phyloP scores from a whole-genome alignment of 176 grass and related monocot species.

The Typha latifolia region DNA sequence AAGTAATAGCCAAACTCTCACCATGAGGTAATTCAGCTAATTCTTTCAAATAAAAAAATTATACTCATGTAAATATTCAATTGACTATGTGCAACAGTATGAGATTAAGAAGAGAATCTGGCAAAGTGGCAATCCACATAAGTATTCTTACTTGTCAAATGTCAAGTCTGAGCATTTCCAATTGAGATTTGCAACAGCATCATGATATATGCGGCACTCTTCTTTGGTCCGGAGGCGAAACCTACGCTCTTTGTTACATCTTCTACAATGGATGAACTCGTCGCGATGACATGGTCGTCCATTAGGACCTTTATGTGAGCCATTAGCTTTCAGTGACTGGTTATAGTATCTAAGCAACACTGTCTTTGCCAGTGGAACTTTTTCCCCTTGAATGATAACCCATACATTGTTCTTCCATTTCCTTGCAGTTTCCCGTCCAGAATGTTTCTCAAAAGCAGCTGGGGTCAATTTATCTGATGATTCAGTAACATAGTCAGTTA shows the following conservation, averaged over 20 bases:
- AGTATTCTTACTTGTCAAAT: constrained; percentile 49
- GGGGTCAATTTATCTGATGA: constrained; percentile 80
- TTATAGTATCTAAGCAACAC: constrained; percentile 79
- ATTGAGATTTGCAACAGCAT: constrained; percentile 51
- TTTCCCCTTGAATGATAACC: constrained; percentile 84
- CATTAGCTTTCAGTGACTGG: constrained; percentile 44
- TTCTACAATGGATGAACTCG: constrained; percentile 65
- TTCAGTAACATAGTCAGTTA: constrained; percentile 14
- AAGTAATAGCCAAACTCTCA: background rate
- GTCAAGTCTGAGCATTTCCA: constrained; percentile 72
- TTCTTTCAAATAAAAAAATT: no score
- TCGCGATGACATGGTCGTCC: constrained; percentile 70
- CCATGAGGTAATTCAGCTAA: no score
- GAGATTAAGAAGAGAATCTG: background rate
- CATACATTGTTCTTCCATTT: constrained; percentile 98
- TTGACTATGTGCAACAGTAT: background rate
- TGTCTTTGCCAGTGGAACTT: constrained; percentile 72
- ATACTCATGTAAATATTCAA: background rate
- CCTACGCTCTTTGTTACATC: constrained; percentile 75
- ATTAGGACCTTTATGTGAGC: constrained; percentile 53
- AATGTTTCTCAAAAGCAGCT: constrained; percentile 96
- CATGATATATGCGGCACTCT: constrained; percentile 89
- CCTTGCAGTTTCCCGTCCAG: constrained; percentile 68
- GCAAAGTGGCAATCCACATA: background rate
- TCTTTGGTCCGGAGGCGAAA: constrained; percentile 79